Percentiles rank a stretch among this genome's conserved stretches.
phyloP scores from a whole-genome alignment of 331 rosid genomes.

The Stylosanthes scabra region DNA sequence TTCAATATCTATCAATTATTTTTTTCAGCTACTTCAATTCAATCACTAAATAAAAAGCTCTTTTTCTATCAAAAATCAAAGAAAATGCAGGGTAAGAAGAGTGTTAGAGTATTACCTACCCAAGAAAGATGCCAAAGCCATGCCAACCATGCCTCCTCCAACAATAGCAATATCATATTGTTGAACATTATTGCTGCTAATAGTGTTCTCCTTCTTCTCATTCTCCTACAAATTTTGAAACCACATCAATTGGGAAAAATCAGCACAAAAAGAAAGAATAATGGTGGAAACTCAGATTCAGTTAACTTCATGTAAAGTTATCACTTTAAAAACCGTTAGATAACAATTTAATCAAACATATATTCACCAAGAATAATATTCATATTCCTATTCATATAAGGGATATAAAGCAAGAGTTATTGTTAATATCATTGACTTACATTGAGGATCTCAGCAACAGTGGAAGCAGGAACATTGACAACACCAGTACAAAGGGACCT shows the following conservation, averaged over 20 bases:
- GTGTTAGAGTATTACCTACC: constrained; percentile 57
- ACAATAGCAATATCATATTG: constrained; percentile 90
- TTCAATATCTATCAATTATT: too few species aligned
- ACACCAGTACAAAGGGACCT: constrained; percentile 52
- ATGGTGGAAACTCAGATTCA: too few species aligned
- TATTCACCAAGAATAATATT: too few species aligned
- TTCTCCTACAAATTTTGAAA: constrained; percentile 57
- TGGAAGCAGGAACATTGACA: constrained; percentile 54
- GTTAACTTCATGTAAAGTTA: too few species aligned
- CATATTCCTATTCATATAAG: not conserved
- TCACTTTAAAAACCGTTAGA: too few species aligned
- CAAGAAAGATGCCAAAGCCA: constrained; percentile 93
- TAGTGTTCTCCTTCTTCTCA: constrained; percentile 45
- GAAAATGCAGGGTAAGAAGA: constrained; percentile 1
- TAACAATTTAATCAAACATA: too few species aligned
- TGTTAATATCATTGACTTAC: constrained; percentile 44
- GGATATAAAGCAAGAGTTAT: not conserved
- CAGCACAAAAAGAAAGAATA: not conserved
- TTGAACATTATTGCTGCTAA: constrained; percentile 37
- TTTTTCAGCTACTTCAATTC: too few species aligned
- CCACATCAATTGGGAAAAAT: constrained; percentile 26
- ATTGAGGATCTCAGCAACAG: constrained; percentile 40
- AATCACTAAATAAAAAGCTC: too few species aligned
- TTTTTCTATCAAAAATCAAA: too few species aligned
- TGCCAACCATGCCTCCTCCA: constrained; percentile 99